Evolutionary conservation across 164 flowering plant species (phyloP).

Genomic region (Piper betle): DNA sequence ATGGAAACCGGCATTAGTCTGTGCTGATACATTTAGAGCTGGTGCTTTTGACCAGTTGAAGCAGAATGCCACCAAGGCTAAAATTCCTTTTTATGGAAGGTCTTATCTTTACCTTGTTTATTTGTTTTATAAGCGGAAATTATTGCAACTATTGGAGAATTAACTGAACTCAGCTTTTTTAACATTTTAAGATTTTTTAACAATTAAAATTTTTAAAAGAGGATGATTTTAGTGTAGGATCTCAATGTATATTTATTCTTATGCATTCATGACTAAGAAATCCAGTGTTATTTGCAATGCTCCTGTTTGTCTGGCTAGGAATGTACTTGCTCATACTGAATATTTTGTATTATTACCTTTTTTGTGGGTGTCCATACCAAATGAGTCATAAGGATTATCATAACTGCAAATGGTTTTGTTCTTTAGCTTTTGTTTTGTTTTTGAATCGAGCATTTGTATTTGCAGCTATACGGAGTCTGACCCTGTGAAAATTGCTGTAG

Average conservation of each 20-base stretch:
- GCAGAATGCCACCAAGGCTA: slow-evolving; percentile 98
- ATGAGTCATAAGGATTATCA: too few relatives aligned
- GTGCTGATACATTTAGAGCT: slow-evolving; percentile 98
- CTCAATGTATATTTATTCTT: neutral
- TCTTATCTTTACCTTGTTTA: slow-evolving; percentile 1
- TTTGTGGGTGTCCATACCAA: too few relatives aligned
- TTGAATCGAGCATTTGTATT: neutral
- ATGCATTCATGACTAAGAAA: neutral
- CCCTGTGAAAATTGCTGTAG: slow-evolving; percentile 91
- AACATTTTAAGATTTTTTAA: neutral
- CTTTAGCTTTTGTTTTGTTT: neutral
- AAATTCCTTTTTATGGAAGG: slow-evolving; percentile 98
- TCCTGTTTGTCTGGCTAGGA: too few relatives aligned
- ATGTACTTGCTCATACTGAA: too few relatives aligned
- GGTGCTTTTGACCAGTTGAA: slow-evolving; percentile 99
- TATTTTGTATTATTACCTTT: too few relatives aligned
- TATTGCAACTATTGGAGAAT: too few relatives aligned
- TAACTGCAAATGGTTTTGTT: neutral
- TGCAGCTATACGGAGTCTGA: slow-evolving; percentile 92
- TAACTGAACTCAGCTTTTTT: too few relatives aligned
- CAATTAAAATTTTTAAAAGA: too few relatives aligned
- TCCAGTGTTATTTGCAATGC: too few relatives aligned
- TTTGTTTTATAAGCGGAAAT: neutral
- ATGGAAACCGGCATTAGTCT: slow-evolving; percentile 89
- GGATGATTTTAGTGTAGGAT: too few relatives aligned